Evolutionary conservation across 148 eudicot species (phyloP).

Genomic region (Agrostemma githago): DNA sequence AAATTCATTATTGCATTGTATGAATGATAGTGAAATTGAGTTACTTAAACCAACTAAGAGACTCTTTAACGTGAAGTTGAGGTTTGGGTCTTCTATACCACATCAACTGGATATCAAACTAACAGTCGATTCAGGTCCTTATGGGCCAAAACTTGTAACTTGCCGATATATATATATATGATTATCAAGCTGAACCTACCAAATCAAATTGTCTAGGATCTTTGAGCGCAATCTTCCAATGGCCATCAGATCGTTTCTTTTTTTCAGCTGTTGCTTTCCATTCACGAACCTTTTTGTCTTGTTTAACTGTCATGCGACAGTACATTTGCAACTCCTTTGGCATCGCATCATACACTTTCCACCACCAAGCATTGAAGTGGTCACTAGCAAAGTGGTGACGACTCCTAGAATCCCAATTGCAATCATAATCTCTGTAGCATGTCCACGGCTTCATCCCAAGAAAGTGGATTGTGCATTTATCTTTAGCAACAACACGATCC

Average conservation of each 20-base stretch:
- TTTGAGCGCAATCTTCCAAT: conserved; percentile 63
- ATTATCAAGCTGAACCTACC: background rate
- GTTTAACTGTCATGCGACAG: conserved; percentile 35
- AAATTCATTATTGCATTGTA: too few relatives aligned
- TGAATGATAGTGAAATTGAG: too few relatives aligned
- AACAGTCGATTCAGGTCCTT: too few relatives aligned
- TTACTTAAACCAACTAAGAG: too few relatives aligned
- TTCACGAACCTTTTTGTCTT: conserved; percentile 30
- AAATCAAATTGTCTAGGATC: conserved; percentile 46
- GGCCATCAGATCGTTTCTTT: conserved; percentile 33
- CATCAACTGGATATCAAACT: too few relatives aligned
- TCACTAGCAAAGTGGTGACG: conserved; percentile 46
- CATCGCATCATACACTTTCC: conserved; percentile 59
- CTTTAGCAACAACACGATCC: conserved; percentile 26
- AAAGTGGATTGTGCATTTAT: conserved; percentile 51
- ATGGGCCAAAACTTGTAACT: too few relatives aligned
- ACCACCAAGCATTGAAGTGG: conserved; percentile 49
- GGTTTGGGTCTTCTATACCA: too few relatives aligned
- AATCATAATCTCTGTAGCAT: conserved; percentile 61
- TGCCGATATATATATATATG: background rate
- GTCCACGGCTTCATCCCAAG: conserved; percentile 74
- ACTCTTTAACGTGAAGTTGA: too few relatives aligned
- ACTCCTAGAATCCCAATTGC: conserved; percentile 56
- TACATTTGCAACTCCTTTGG: conserved; percentile 33
- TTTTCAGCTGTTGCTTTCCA: conserved; percentile 38